phyloP scores from a whole-genome alignment of 2,329 filamentous ascomycete species.

The Claviceps lovelessii region DNA sequence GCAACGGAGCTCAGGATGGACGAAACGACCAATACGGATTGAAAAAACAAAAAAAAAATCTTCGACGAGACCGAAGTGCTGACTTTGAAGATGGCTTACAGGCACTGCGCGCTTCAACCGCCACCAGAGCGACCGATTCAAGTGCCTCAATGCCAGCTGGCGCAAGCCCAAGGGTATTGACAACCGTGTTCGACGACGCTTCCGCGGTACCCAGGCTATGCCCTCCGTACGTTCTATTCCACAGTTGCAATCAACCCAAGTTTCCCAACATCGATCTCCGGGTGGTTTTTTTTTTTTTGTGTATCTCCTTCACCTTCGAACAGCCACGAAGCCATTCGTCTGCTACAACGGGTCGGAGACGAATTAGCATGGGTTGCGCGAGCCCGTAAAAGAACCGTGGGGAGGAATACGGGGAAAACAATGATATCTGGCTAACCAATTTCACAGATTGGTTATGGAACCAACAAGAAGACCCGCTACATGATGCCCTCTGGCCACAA shows the following conservation, averaged over 20 bases:
- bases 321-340: neutral
- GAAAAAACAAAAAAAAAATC: too few species aligned
- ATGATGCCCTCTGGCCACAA: conserved; percentile 99
- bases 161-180: conserved; percentile 99
- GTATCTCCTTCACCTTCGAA: neutral
- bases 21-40: neutral
- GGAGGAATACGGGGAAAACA: neutral
- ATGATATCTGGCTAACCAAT: conserved; percentile 2
- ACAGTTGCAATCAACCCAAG: neutral
- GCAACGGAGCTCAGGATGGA: neutral
- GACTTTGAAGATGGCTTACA: conserved; percentile 29
- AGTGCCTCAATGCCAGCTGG: conserved; percentile 80
- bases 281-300: neutral
- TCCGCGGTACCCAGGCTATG: conserved; percentile 92
- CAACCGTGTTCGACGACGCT: conserved; percentile 91
- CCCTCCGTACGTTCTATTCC: conserved; percentile 65
- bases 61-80: conserved; percentile 16
- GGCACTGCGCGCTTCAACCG: conserved; percentile 90
- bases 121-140: conserved; percentile 97
- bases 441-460: conserved; percentile 84
- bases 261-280: neutral
- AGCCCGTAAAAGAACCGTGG: neutral
- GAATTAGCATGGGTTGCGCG: neutral
- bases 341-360: neutral
- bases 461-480: conserved; percentile 99